These are phyloP conservation scores for Monosporascus ibericus DNA, from an alignment of 2,329 filamentous ascomycete genomes.

Conservation along the genomic window DNA sequence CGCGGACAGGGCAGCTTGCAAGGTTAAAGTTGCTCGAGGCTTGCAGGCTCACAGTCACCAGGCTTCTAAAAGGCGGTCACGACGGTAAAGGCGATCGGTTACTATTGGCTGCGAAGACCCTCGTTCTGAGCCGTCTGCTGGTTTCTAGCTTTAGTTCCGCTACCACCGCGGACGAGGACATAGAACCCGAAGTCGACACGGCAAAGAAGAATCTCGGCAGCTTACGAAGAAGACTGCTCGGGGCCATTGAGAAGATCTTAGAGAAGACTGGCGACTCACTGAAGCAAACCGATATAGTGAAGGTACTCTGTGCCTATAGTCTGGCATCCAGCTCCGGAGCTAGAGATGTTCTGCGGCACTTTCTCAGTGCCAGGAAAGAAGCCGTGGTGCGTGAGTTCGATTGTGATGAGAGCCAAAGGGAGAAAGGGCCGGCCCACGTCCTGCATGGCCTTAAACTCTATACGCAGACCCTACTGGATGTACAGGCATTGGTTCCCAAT, in stretches of 20 bases:
- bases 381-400: conserved; percentile 61
- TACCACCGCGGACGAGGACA: conserved; percentile 24
- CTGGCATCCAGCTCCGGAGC: conserved; percentile 74
- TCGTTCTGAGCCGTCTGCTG: conserved; percentile 70
- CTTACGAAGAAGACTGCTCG: conserved; percentile 57
- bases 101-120: conserved; percentile 59
- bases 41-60: conserved; percentile 43
- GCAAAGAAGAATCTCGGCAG: conserved; percentile 58
- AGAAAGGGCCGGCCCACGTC: conserved; percentile 41
- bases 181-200: conserved; percentile 44
- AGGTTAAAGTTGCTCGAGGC: conserved; percentile 44
- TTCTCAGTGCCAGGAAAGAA: conserved; percentile 66
- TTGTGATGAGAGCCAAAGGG: conserved; percentile 34
- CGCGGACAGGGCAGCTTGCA: conserved; percentile 28
- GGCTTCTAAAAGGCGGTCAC: conserved; percentile 39
- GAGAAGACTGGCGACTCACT: conserved; percentile 51
- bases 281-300: conserved; percentile 52
- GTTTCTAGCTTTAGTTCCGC: conserved; percentile 63
- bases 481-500: conserved; percentile 68
- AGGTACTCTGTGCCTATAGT: conserved; percentile 75
- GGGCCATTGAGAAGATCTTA: conserved; percentile 64
- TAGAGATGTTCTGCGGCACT: conserved; percentile 71
- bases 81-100: conserved; percentile 41
- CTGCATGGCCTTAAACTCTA: conserved; percentile 66
- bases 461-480: conserved; percentile 68